A percentile compares a stretch with the other conserved stretches of the same genome.
These are phyloP conservation scores for Neofusicoccum parvum DNA, from an alignment of 2,329 filamentous ascomycete genomes.

Conservation along the genomic window DNA sequence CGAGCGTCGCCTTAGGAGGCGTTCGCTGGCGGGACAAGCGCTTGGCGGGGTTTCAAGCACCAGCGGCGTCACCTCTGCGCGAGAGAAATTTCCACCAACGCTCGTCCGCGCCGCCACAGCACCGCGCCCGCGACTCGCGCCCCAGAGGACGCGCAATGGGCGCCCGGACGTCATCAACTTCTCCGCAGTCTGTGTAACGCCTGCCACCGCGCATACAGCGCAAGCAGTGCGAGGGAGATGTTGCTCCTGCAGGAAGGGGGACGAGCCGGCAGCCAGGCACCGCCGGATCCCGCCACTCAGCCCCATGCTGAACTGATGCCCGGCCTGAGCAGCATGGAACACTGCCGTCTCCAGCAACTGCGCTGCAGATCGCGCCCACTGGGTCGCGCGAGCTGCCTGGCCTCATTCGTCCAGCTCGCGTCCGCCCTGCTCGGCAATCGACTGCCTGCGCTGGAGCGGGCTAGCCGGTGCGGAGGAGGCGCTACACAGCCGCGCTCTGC, in stretches of 20 bases:
- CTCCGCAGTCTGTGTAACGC: constrained; percentile 6
- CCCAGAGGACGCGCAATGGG: constrained; percentile 13
- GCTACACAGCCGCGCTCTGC: neutral
- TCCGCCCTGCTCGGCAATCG: constrained; percentile 1
- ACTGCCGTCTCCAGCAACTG: neutral
- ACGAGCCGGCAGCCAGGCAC: too few relatives aligned
- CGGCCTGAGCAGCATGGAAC: neutral
- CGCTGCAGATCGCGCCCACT: neutral
- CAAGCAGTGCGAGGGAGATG: neutral
- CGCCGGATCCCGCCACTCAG: too few relatives aligned
- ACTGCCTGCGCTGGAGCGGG: neutral
- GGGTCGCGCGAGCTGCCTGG: too few relatives aligned
- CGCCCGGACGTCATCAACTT: neutral
- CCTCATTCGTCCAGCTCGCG: neutral
- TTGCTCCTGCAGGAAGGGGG: too few relatives aligned
- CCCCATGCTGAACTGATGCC: too few relatives aligned
- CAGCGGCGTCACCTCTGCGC: neutral
- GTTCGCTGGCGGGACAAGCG: neutral
- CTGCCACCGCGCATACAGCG: neutral
- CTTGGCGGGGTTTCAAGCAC: constrained; percentile 14
- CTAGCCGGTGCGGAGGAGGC: neutral
- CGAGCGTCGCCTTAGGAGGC: neutral
- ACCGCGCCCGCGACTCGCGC: neutral
- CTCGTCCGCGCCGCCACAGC: neutral
- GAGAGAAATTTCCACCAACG: constrained; percentile 14